Evolutionary conservation across 164 flowering plant species (phyloP).

Genomic region (Saururus chinensis): DNA sequence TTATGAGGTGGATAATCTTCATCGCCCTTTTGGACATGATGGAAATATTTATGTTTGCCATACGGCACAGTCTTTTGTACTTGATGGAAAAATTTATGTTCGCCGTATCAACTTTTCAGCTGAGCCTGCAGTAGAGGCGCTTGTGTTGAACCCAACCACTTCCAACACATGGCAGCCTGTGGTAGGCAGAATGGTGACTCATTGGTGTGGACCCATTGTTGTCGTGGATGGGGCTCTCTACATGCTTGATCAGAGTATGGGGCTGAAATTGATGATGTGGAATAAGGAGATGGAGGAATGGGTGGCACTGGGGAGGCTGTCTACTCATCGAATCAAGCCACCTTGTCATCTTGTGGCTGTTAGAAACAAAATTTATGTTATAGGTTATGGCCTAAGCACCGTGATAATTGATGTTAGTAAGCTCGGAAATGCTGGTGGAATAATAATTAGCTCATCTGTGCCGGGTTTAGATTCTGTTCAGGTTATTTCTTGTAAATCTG

Average conservation of each 20-base stretch:
- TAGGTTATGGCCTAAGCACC: constrained; percentile 71
- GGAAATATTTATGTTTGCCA: too few species aligned
- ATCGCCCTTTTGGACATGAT: too few species aligned
- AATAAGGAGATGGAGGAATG: constrained; percentile 40
- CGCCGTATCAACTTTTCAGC: constrained; percentile 25
- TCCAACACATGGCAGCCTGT: constrained; percentile 43
- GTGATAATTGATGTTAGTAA: constrained; percentile 48
- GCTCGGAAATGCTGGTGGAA: constrained; percentile 25
- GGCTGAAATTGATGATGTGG: constrained; percentile 75
- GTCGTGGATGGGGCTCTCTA: constrained; percentile 54
- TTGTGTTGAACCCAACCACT: constrained; percentile 42
- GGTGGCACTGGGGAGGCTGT: constrained; percentile 56
- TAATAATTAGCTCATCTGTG: constrained; percentile 50
- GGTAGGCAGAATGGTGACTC: constrained; percentile 47
- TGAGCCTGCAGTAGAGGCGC: constrained; percentile 27
- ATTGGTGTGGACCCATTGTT: constrained; percentile 79
- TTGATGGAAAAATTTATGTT: constrained; percentile 56
- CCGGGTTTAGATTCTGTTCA: constrained; percentile 27
- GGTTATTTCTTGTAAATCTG: constrained; percentile 49
- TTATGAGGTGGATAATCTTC: constrained; percentile 25
- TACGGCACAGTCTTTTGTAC: constrained; percentile 1
- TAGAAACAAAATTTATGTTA: constrained; percentile 46
- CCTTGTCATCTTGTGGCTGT: constrained; percentile 71
- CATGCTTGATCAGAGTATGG: constrained; percentile 67
- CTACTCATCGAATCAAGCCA: constrained; percentile 45